A percentile compares a stretch with the other conserved stretches of the same genome.
These are phyloP conservation scores for Beauveria sp. DNA, from an alignment of 2,329 filamentous ascomycete species.

Conservation along the genomic window DNA sequence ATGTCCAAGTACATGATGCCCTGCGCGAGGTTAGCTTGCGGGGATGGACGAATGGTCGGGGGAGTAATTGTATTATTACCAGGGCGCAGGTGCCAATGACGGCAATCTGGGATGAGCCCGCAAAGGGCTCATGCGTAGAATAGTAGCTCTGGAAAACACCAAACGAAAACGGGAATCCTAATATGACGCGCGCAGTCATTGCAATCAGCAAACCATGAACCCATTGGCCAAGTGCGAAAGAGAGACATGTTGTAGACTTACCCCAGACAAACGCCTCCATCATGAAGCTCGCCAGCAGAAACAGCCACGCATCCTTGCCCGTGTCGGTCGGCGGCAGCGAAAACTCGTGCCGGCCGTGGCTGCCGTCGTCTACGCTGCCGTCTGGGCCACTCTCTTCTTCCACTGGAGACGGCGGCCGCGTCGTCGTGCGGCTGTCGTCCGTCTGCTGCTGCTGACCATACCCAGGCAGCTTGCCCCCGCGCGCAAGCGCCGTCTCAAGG, in stretches of 20 bases:
- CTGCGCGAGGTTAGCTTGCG: constrained; percentile 15
- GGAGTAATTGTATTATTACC: constrained; percentile 23
- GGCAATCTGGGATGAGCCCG: constrained; percentile 45
- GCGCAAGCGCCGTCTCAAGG: background rate
- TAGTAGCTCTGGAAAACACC: constrained; percentile 68
- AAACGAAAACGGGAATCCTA: constrained; percentile 61
- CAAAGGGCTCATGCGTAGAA: constrained; percentile 49
- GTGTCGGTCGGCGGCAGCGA: constrained; percentile 23
- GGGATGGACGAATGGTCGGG: no score
- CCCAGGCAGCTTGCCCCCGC: background rate
- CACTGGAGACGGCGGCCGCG: background rate
- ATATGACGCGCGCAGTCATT: no score
- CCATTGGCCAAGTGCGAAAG: background rate
- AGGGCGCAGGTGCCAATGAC: constrained; percentile 58
- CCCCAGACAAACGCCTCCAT: constrained; percentile 29
- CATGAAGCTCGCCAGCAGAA: constrained; percentile 24
- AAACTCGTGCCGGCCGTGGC: constrained; percentile 12
- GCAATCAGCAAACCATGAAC: background rate
- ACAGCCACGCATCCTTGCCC: constrained; percentile 28
- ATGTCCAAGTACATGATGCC: constrained; percentile 50
- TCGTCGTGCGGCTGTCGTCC: background rate
- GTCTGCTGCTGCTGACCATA: background rate
- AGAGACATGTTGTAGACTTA: constrained; percentile 6
- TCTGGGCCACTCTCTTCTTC: background rate
- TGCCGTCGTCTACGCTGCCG: background rate